Evolutionary conservation across 139 green algal species (phyloP), one percentile per base, ranked within the genome.

Genomic region (Raphidocelis subcapitata): DNA sequence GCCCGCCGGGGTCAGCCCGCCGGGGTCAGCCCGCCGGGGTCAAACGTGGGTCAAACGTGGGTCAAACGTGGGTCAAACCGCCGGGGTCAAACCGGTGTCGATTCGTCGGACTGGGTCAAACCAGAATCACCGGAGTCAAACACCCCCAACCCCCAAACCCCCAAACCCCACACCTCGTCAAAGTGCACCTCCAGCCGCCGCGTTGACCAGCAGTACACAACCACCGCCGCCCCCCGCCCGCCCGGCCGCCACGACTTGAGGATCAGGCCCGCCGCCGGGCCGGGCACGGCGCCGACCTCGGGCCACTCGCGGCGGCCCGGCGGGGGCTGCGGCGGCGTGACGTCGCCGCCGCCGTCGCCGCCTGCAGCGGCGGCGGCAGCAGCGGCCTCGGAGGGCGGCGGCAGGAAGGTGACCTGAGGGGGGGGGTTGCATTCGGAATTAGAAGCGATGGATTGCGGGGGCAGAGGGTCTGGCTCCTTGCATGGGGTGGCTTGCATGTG

Each of bases 171-270:
- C n/a, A n/a, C n/a, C n/a, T 68, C 77, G 15, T 84, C 79, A 72
- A 79, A 85, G 29, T 85, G 75, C 26, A 87, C 52, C 16, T 35
- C 61, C 62, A 87, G 77, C 24, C 63, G 62, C 24, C 63, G 72
- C 1, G 28, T 67, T 33, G 79, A 59, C 85, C 85, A 95, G 67
- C 91, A 75, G 71, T 85, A 92, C 23, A 88, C 67, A 12, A 95
- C 62, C n/a, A 86, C 84, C 5, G 87, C 89, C 46, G 79, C 81
- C 10, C 89, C 90, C 0, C 85, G 79, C 20, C 84, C 71, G 5
- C 59, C 82, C 18, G 81, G 79, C 3, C 85, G 77, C 85, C 89
- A 92, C 23, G 72, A 84, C 51, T 81, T 75, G n/a, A 95, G 73
- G 65, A 95, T 74, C 3, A 87, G 28, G 2, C 64, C 67, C 35